Percentiles rank a stretch among this genome's conserved stretches.
Evolutionary conservation across 2,329 filamentous ascomycete species (phyloP).

Genomic region (Lasiodiplodia sp.): DNA sequence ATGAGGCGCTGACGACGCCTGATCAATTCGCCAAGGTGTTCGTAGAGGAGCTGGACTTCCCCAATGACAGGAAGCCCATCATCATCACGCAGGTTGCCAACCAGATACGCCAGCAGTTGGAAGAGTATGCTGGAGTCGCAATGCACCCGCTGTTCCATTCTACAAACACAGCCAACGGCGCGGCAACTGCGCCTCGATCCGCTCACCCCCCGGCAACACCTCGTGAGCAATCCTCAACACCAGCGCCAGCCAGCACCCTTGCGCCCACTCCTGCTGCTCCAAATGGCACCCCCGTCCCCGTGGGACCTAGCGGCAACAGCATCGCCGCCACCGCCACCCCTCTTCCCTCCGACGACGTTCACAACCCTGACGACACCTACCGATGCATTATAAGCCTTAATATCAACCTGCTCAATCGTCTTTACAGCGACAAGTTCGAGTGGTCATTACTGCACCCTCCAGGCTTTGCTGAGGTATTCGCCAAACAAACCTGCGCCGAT

Average conservation of each 20-base stretch:
- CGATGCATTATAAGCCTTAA: slow-evolving; percentile 90
- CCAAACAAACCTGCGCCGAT: slow-evolving; percentile 90
- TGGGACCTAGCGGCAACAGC: slow-evolving; percentile 44
- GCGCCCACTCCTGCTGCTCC: slow-evolving; percentile 46
- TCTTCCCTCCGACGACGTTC: slow-evolving; percentile 71
- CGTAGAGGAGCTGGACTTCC: slow-evolving; percentile 92
- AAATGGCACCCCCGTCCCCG: slow-evolving; percentile 58
- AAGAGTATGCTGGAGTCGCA: slow-evolving; percentile 94
- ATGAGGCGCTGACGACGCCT: slow-evolving; percentile 91
- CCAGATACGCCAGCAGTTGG: slow-evolving; percentile 92
- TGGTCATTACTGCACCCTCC: slow-evolving; percentile 94
- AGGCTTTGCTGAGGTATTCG: slow-evolving; percentile 90
- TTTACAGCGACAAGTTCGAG: slow-evolving; percentile 97
- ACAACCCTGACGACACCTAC: slow-evolving; percentile 93
- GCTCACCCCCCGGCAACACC: slow-evolving; percentile 15
- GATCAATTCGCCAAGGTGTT: slow-evolving; percentile 93
- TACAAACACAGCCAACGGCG: slow-evolving; percentile 33
- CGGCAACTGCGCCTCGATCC: background rate
- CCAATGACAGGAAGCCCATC: slow-evolving; percentile 67
- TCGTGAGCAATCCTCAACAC: slow-evolving; percentile 59
- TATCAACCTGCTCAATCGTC: slow-evolving; percentile 87
- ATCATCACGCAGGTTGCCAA: slow-evolving; percentile 85
- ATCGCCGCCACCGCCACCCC: slow-evolving; percentile 75
- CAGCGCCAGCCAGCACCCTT: slow-evolving; percentile 46
- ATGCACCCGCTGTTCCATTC: slow-evolving; percentile 89